A percentile compares a stretch with the other conserved stretches of the same genome.
Evolutionary conservation across 257 asterid species (phyloP).

Genomic region (Schizonepeta tenuifolia): DNA sequence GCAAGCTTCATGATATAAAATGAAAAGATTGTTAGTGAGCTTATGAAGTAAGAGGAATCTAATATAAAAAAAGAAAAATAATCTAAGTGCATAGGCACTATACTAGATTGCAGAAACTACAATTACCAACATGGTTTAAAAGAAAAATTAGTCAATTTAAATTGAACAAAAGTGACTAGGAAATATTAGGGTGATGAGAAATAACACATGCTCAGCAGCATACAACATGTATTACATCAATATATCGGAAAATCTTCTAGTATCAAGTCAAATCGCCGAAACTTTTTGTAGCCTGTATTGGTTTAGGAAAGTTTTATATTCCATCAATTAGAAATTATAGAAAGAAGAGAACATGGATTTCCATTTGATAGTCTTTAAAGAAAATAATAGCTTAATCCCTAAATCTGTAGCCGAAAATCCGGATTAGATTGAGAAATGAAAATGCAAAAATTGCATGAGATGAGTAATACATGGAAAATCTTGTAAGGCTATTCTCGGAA

Average conservation of each 20-base stretch:
- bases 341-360: neutral
- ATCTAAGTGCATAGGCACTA: conserved; percentile 8
- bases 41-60: conserved; percentile 29
- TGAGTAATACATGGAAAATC: conserved; percentile 3
- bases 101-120: conserved; percentile 3
- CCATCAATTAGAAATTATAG: neutral
- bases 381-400: neutral
- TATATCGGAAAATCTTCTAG: conserved; percentile 16
- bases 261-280: neutral
- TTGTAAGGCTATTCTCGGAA: conserved; percentile 15
- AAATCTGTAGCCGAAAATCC: neutral
- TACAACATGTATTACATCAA: conserved; percentile 15
- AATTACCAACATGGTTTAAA: conserved; percentile 19
- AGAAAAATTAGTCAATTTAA: neutral
- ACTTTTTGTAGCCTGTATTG: neutral
- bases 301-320: neutral
- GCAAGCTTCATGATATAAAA: conserved; percentile 68
- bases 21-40: conserved; percentile 27
- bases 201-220: neutral
- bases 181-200: conserved; percentile 10
- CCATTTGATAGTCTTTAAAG: neutral
- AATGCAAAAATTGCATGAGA: conserved; percentile 8
- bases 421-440: conserved; percentile 5
- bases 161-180: neutral
- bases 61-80: conserved; percentile 19